Evolutionary conservation across 768 basidiomycete genomes (phyloP), one percentile per base, ranked within the genome.

Genomic region (Mycena galericulata): DNA sequence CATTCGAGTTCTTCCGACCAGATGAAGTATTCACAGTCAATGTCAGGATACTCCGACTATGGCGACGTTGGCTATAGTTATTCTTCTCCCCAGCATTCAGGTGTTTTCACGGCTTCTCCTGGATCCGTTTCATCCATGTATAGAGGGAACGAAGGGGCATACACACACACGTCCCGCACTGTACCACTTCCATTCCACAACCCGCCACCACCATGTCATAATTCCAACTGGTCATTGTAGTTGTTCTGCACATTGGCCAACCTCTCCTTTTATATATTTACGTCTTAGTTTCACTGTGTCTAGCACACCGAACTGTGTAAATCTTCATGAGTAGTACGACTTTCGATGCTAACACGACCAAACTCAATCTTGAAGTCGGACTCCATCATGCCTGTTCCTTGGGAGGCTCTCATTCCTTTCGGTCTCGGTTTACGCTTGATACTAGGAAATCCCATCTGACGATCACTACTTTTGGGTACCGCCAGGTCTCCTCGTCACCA

Each of bases 341-440:
- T 10, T 60, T 4, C 8, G 38, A 41, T 32, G 15, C 30, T 34
- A 66, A 65, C 29, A 51, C 47, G 49, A 50, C 51, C 58, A 66
- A 59, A 57, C 22, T n/a, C 1, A 38, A 20, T 5, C 32, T 41
- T 26, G 12, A 57, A 24, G 41, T 34, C 38, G 29, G 10, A 34
- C 60, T n/a, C n/a, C 78, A 85, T 71, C 73, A 97, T 97, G 97
- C 97, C 97, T 62, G 92, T 98, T 74, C 97, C 96, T 73, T 98
- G 94, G 92, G 96, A 99, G 84, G 96, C 97, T 57, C 88, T 98
- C 74, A 94, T 99, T 84, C 97, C 97, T 51, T 96, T 97, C 76
- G 97, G 97, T 96, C 45, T 76, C 65, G 69, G 55, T 56, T 55
- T 49, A 46, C 62, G 72, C 65, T 40, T 62, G 29, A 32, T 24